Base-by-base conservation (phyloP, 1,284 basidiomycete species). In the Sanghuangporus weigelae region DNA sequence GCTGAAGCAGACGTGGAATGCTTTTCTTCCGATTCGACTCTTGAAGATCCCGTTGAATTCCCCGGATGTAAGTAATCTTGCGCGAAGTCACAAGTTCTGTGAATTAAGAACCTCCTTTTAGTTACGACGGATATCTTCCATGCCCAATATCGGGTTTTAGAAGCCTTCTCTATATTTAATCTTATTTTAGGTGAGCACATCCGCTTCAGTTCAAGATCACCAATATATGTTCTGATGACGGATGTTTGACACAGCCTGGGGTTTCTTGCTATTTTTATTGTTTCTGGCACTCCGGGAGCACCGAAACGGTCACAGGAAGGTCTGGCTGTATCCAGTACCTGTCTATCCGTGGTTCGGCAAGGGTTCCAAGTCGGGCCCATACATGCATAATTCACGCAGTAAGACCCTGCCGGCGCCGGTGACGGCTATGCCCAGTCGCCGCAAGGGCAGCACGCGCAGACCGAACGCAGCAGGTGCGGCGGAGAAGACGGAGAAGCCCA, bases 1-100 rank as follows among this genome's bases (percentile, higher is more conserved):
- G 85, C 89, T 71, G 79, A 82, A 68, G 90, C 90, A 26, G 87
- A 90, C 70, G 90, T 92, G 21, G 89, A 92, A 73, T 92, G 90
- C 71, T 92, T 84, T 72, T 79, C 85, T 39, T 83, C 87, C 44
- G 74, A 74, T 57, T 80, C 80, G 56, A 73, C 75, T 40, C 75
- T 76, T 46, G 77, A 79, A 64, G 79, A 79, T 38, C 75, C 87
- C 53, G 80, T 87, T 44, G 81, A 84, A 56, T 79, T 79, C 58
- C 76, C 79, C 58, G 79, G 80, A 66, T 90, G 89, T 91, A 70
- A 75, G 89, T 56, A 40, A n/a, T 42, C 31, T 46, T 31, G 50
- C 59, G 31, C 44, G n/a, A 62, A 31, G 53, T 53, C 65, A 69
- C 65, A 69, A 60, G 23, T 63, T 60, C 54, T 55, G 50, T 57